Evolutionary conservation across 2,329 filamentous ascomycete genomes (phyloP).

Genomic region (Coniella lustricola): DNA sequence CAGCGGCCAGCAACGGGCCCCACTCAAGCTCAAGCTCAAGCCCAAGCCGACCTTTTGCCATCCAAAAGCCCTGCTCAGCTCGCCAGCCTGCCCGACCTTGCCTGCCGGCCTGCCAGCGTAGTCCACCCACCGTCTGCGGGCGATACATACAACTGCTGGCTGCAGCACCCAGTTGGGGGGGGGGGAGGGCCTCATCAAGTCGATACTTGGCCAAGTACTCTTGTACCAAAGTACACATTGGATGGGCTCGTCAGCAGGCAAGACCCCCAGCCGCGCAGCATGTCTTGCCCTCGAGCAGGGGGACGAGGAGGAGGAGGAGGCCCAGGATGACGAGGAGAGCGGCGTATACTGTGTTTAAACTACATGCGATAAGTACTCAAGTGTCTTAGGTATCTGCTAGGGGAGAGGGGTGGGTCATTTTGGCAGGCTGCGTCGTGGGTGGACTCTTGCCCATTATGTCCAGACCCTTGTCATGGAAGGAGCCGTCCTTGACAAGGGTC

Average conservation of each 20-base stretch:
- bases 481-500: not conserved
- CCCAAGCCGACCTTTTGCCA: too few species aligned
- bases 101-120: not conserved
- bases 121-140: not conserved
- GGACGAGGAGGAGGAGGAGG: not conserved
- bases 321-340: not conserved
- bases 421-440: not conserved
- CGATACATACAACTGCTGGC: too few species aligned
- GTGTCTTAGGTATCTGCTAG: constrained; percentile 3
- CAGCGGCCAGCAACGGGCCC: not conserved
- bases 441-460: constrained; percentile 5
- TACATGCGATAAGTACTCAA: too few species aligned
- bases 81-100: too few species aligned
- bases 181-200: not conserved
- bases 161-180: too few species aligned
- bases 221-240: not conserved
- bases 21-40: too few species aligned
- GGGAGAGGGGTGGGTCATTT: constrained; percentile 2
- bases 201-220: not conserved
- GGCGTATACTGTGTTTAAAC: not conserved
- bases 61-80: too few species aligned
- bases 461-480: constrained; percentile 7
- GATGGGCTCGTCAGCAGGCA: constrained; percentile 1
- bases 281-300: constrained; percentile 5
- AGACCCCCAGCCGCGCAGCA: not conserved